Base-by-base conservation (phyloP, 768 basidiomycete species). In the Leucogyrophana mollusca region DNA sequence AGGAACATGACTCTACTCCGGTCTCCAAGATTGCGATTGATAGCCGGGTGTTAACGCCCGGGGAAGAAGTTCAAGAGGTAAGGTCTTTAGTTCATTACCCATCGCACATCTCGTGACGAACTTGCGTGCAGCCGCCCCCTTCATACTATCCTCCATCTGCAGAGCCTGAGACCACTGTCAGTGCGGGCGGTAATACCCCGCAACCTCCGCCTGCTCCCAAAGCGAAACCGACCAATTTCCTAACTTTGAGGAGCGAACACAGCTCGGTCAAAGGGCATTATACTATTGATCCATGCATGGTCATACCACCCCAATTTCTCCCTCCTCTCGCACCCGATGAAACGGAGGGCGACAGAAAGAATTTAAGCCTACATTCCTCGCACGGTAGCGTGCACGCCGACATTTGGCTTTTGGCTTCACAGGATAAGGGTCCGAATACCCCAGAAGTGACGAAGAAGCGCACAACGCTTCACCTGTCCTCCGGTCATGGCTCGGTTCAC, bases 201-300 rank as follows among this genome's bases (percentile, higher is more conserved):
- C 34, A n/a, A 5, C 10, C 9, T 11, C 43, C 22, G 7, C 45
- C 7, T 24, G 24, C 50, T 1, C 58, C 46, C 54, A 66, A 62
- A 33, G 44, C 52, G 13, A 64, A 64, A 41, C 55, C 62, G 1
- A 66, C 59, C 40, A 66, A 64, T 49, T 47, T 46, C 21, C 52
- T 66, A 25, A 2, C 27, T 1, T 42, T 64, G 0, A 44, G 23
- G 34, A 50, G 50, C 13, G 38, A 36, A 9, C 4, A 50, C 13
- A 34, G 17, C 30, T 2, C 35, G 14, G 30, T 64, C 38, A 46
- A 39, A 3, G 62, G 64, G 33, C 53, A 59, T 39, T 79, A 75
- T 61, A 55, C 72, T 24, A 59, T 79, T 33, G 72, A 79, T 46
- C 71, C 78, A 1, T 50, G 57, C 16, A 57, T 78, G 17, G 23